These are phyloP conservation scores for Rhizophagus sp. DNA, from an alignment of 192 early-diverging fungal genomes.

Conservation along the genomic window DNA sequence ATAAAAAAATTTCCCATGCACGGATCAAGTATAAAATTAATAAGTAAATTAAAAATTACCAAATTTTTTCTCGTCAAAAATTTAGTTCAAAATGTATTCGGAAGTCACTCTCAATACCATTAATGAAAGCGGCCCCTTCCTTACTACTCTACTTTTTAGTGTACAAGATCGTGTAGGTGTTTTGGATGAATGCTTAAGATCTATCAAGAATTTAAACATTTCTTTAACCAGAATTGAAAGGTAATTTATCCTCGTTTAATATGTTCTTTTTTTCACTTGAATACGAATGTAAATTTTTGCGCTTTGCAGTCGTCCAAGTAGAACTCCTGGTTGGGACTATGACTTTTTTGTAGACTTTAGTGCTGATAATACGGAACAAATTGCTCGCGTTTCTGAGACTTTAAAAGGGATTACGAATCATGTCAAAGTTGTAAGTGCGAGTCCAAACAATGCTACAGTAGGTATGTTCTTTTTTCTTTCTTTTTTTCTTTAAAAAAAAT, in stretches of 20 bases:
- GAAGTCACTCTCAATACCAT: neutral
- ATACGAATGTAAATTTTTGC: neutral
- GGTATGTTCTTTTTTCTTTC: slow-evolving; percentile 29
- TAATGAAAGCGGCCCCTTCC: slow-evolving; percentile 30
- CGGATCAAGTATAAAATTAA: no score
- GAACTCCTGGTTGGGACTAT: slow-evolving; percentile 76
- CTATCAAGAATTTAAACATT: slow-evolving; percentile 68
- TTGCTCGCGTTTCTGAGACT: slow-evolving; percentile 59
- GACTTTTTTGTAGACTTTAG: slow-evolving; percentile 95
- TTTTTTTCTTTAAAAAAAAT: no score
- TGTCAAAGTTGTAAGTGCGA: slow-evolving; percentile 64
- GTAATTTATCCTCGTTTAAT: slow-evolving; percentile 35
- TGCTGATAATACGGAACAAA: slow-evolving; percentile 59
- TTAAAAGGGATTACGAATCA: slow-evolving; percentile 71
- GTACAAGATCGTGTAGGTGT: slow-evolving; percentile 84
- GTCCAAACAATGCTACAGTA: slow-evolving; percentile 37
- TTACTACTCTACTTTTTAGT: slow-evolving; percentile 74
- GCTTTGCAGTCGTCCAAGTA: slow-evolving; percentile 68
- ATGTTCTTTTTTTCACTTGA: neutral
- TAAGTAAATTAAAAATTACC: no score
- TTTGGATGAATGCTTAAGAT: slow-evolving; percentile 78
- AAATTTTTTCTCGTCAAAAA: no score
- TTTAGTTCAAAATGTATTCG: slow-evolving; percentile 16
- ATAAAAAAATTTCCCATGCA: no score
- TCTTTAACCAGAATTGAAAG: slow-evolving; percentile 96